These are phyloP conservation scores for Allantophomopsis lycopodina DNA, from an alignment of 2,329 filamentous ascomycete species.

Conservation along the genomic window DNA sequence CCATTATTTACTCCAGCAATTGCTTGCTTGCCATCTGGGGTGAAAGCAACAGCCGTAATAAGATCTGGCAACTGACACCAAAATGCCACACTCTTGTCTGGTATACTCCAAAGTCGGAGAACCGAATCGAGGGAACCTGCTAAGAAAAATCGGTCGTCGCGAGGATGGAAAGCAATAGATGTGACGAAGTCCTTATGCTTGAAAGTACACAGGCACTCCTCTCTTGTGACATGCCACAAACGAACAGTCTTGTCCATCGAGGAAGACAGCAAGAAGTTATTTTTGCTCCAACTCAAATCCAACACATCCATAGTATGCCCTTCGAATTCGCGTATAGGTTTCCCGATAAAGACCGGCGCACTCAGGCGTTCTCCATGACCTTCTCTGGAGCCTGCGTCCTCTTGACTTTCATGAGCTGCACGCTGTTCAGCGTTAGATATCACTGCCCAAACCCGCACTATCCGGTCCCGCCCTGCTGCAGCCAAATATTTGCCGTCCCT, in stretches of 20 bases:
- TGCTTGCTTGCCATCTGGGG: constrained; percentile 77
- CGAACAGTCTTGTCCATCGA: constrained; percentile 98
- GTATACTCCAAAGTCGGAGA: constrained; percentile 88
- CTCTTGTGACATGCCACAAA: constrained; percentile 78
- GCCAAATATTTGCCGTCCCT: constrained; percentile 83
- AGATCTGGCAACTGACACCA: constrained; percentile 67
- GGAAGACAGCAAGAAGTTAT: constrained; percentile 89
- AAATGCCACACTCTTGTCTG: constrained; percentile 85
- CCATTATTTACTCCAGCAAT: constrained; percentile 84
- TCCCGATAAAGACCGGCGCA: constrained; percentile 77
- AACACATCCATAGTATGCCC: constrained; percentile 80
- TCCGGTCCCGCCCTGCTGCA: constrained; percentile 77
- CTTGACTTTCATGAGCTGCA: constrained; percentile 56
- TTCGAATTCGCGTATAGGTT: constrained; percentile 64
- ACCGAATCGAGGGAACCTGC: constrained; percentile 85
- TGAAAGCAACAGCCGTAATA: constrained; percentile 88
- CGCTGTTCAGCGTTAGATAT: constrained; percentile 74
- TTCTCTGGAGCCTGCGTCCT: constrained; percentile 30
- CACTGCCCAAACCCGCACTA: constrained; percentile 81
- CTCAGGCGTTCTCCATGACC: constrained; percentile 53
- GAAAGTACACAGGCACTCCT: constrained; percentile 84
- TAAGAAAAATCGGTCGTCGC: constrained; percentile 91
- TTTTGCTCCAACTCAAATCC: constrained; percentile 97
- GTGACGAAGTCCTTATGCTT: constrained; percentile 93
- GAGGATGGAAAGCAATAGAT: constrained; percentile 86